Percentiles rank a stretch among this genome's conserved stretches.
phyloP scores from a whole-genome alignment of 768 basidiomycete species.

The Boletus rufocinnamomeus region DNA sequence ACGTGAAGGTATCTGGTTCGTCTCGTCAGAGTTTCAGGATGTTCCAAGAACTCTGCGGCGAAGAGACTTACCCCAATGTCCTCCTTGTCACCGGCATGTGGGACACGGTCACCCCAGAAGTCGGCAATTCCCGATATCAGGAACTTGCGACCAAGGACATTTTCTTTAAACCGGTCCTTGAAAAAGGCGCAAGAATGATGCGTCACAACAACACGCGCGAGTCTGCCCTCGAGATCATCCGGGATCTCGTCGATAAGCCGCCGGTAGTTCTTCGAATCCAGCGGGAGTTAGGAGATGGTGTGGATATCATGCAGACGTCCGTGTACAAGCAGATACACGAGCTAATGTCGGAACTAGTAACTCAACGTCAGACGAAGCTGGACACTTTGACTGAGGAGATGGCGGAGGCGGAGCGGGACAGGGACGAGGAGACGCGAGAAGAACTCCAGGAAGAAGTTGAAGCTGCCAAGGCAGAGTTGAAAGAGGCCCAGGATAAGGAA shows the following conservation, averaged over 20 bases:
- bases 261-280: slow-evolving; percentile 52
- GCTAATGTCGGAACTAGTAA: slow-evolving; percentile 47
- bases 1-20: slow-evolving; percentile 49
- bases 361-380: slow-evolving; percentile 47
- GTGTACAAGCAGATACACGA: slow-evolving; percentile 54
- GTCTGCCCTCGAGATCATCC: slow-evolving; percentile 49
- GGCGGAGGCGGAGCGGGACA: slow-evolving; percentile 42
- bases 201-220: slow-evolving; percentile 45
- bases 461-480: slow-evolving; percentile 23
- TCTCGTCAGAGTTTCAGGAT: slow-evolving; percentile 48
- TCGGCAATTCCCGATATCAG: slow-evolving; percentile 40
- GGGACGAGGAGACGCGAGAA: slow-evolving; percentile 46
- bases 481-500: slow-evolving; percentile 26
- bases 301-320: slow-evolving; percentile 50
- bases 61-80: slow-evolving; percentile 46
- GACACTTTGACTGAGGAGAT: slow-evolving; percentile 46
- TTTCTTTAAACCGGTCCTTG: slow-evolving; percentile 53
- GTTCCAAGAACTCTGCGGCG: slow-evolving; percentile 55
- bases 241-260: slow-evolving; percentile 38
- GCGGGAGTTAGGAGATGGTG: slow-evolving; percentile 48
- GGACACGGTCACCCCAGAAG: slow-evolving; percentile 38
- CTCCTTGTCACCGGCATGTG: slow-evolving; percentile 56
- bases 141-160: slow-evolving; percentile 44
- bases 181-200: slow-evolving; percentile 44
- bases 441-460: slow-evolving; percentile 45